Base-by-base conservation (phyloP, 352 stramenopile genomes). In the Albugo candida region DNA sequence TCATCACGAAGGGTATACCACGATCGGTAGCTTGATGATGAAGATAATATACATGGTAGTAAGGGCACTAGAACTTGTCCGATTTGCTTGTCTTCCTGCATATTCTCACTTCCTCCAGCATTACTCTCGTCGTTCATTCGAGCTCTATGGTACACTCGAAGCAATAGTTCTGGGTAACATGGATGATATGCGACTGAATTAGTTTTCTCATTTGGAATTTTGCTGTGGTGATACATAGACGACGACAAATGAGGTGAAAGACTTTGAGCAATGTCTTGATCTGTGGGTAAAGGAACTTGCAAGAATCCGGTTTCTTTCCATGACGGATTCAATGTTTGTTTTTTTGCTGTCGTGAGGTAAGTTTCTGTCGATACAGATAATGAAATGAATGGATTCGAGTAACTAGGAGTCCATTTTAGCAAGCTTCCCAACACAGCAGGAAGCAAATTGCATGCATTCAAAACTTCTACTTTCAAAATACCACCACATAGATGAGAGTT, bases 391-490 rank as follows among this genome's bases (percentile, higher is more conserved):
- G 70, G 65, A 44, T 81, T 83, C 13, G 70, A 68, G 54, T 73
- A 81, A 45, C 60, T 80, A 2, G 70, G 57, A 10, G 68, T 78
- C 70, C 70, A 83, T 24, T 75, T 79, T 51, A 83, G 55, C 41
- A 83, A 36, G 45, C 64, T 79, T 19, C 70, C 70, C 2, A 81
- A 45, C 40, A 83, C 64, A n/a, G 70, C 70, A 0, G 68, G 64
- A 24, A 59, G 58, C 19, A 83, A 49, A 37, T 76, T 79, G 13
- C 68, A 65, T n/a, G 70, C 70, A 17, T 61, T 55, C 1, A 79
- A 43, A 35, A 81, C 55, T 40, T 83, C 70, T 11, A 83, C 65
- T 18, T 59, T 68, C n/a, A 83, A 47, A 36, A 65, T 43, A 21
- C 70, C 70, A 0, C 68, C 70, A 43, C 3, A 31, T 31, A 31